Percentiles rank a stretch among this genome's conserved stretches.
phyloP scores from a whole-genome alignment of 2,329 filamentous ascomycete genomes.

The Verticillium albo-atrum region DNA sequence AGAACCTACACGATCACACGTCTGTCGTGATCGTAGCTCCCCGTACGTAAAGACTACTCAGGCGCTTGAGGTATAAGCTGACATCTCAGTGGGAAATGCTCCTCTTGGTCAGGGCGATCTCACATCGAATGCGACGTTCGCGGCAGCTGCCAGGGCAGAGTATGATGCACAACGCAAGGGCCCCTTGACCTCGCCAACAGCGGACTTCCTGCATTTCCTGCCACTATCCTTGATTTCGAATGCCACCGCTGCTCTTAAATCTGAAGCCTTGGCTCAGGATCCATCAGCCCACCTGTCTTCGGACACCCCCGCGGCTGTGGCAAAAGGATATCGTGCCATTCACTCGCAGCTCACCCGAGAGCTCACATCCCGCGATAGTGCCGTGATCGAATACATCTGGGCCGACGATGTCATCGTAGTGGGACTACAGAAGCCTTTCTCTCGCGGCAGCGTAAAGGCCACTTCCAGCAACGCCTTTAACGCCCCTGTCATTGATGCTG shows the following conservation, averaged over 20 bases:
- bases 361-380: slow-evolving; percentile 19
- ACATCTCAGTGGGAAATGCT: too few relatives aligned
- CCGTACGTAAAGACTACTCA: neutral
- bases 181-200: slow-evolving; percentile 22
- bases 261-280: slow-evolving; percentile 24
- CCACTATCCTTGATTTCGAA: slow-evolving; percentile 23
- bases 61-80: too few relatives aligned
- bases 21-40: neutral
- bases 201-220: slow-evolving; percentile 10
- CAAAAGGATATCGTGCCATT: slow-evolving; percentile 32
- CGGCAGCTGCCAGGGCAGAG: slow-evolving; percentile 22
- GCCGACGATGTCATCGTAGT: slow-evolving; percentile 21
- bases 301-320: slow-evolving; percentile 26
- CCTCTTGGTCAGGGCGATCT: slow-evolving; percentile 14
- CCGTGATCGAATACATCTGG: slow-evolving; percentile 27
- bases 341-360: slow-evolving; percentile 24
- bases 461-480: slow-evolving; percentile 26
- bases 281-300: slow-evolving; percentile 26
- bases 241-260: slow-evolving; percentile 14
- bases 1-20: slow-evolving; percentile 8
- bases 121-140: slow-evolving; percentile 26
- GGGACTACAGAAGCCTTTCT: slow-evolving; percentile 31
- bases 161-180: slow-evolving; percentile 24
- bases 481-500: slow-evolving; percentile 32
- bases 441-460: slow-evolving; percentile 32